These are phyloP conservation scores for Xanthoconium separans DNA, from an alignment of 1,284 basidiomycete genomes.

Conservation along the genomic window DNA sequence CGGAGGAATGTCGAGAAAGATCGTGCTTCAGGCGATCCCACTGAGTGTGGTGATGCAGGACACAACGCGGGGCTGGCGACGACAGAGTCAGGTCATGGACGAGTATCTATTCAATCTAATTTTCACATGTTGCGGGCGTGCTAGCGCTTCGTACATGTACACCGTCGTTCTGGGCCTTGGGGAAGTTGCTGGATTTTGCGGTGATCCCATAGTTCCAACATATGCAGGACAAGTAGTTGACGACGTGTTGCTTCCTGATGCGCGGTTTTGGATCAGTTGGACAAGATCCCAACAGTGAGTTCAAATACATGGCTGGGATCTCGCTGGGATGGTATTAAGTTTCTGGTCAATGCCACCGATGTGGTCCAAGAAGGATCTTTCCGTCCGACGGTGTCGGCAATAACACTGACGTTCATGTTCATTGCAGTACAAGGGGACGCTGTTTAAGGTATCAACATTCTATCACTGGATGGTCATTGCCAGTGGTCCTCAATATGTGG, in stretches of 20 bases:
- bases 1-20: conserved; percentile 28
- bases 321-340: conserved; percentile 15
- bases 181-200: no score
- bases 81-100: not conserved
- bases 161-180: no score
- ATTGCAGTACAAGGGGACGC: conserved; percentile 36
- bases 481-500: conserved; percentile 35
- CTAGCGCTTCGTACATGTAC: no score
- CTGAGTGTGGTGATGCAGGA: conserved; percentile 9
- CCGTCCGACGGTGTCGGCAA: no score
- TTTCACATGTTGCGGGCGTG: conserved; percentile 24
- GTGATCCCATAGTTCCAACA: not conserved
- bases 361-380: conserved; percentile 18
- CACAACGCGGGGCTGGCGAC: not conserved
- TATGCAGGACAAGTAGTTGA: not conserved
- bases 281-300: conserved; percentile 26
- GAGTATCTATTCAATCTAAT: conserved; percentile 23
- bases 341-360: conserved; percentile 6
- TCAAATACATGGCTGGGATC: conserved; percentile 20
- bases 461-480: conserved; percentile 43
- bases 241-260: not conserved
- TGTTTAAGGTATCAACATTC: conserved; percentile 43
- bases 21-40: conserved; percentile 30
- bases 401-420: not conserved
- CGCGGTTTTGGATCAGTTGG: conserved; percentile 8